Percentiles rank a stretch among this genome's conserved stretches.
These are phyloP conservation scores for Aureoboletus auriporus DNA, from an alignment of 768 basidiomycete genomes.

Conservation along the genomic window DNA sequence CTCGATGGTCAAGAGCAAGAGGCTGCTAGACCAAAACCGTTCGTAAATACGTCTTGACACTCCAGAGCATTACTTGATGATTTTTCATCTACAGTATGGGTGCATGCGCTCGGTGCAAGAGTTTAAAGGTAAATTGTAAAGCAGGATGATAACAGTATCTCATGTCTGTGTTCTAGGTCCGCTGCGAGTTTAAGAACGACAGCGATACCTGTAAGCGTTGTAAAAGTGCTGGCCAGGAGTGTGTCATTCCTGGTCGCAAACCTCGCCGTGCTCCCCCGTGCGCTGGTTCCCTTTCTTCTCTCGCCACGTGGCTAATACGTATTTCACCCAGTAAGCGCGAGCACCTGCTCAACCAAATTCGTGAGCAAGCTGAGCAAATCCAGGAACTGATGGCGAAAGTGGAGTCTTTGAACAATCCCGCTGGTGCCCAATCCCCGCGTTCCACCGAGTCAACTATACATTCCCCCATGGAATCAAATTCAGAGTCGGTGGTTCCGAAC, in stretches of 20 bases:
- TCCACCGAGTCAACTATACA: slow-evolving; percentile 28
- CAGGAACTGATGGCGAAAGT: slow-evolving; percentile 67
- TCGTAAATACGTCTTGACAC: slow-evolving; percentile 1
- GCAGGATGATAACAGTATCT: neutral
- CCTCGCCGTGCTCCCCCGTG: slow-evolving; percentile 78
- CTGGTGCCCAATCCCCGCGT: slow-evolving; percentile 32
- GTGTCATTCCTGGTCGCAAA: slow-evolving; percentile 79
- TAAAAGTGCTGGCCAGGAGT: slow-evolving; percentile 64
- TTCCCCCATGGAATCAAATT: slow-evolving; percentile 23
- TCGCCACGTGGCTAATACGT: neutral
- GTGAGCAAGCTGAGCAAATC: slow-evolving; percentile 69
- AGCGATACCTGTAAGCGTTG: slow-evolving; percentile 76
- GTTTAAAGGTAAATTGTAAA: slow-evolving; percentile 36
- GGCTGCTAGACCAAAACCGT: slow-evolving; percentile 21
- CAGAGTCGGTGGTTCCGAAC: slow-evolving; percentile 32
- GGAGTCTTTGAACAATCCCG: slow-evolving; percentile 40
- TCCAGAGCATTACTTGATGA: neutral
- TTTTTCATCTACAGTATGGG: slow-evolving; percentile 36
- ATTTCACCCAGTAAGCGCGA: slow-evolving; percentile 62
- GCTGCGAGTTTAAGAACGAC: slow-evolving; percentile 71
- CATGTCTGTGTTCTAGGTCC: slow-evolving; percentile 45
- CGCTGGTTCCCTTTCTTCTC: slow-evolving; percentile 24
- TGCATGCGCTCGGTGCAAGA: slow-evolving; percentile 71
- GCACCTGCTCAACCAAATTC: slow-evolving; percentile 71
- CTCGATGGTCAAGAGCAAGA: slow-evolving; percentile 22